Evolutionary conservation across 768 basidiomycete species (phyloP).

Genomic region (Lepiota subincarnata): DNA sequence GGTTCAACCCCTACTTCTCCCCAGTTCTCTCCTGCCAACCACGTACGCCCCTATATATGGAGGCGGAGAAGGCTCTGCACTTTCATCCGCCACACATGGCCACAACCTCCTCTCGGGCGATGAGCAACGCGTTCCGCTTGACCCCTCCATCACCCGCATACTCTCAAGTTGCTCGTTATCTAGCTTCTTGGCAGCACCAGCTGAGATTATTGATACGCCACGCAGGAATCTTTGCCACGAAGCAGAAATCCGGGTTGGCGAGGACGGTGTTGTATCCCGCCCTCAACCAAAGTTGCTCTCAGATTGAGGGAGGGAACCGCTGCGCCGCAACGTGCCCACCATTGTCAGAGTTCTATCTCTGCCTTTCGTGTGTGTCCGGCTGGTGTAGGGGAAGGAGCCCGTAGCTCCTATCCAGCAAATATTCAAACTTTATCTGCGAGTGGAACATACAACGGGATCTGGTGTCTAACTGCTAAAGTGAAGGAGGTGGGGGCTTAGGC

Average conservation of each 20-base stretch:
- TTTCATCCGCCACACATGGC: not conserved
- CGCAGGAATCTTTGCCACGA: constrained; percentile 1
- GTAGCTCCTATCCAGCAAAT: too few relatives aligned
- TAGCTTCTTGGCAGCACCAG: constrained; percentile 2
- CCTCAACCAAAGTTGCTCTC: not conserved
- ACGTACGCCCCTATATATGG: not conserved
- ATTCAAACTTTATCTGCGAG: too few relatives aligned
- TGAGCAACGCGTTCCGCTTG: not conserved
- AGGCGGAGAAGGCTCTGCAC: not conserved
- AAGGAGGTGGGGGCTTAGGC: too few relatives aligned
- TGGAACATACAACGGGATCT: too few relatives aligned
- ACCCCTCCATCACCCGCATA: not conserved
- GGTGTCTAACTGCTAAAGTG: too few relatives aligned
- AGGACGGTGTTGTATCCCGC: constrained; percentile 1
- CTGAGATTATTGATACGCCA: constrained; percentile 7
- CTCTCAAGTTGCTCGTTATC: not conserved
- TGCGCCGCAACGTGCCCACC: not conserved
- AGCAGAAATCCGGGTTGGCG: constrained; percentile 1
- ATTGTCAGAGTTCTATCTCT: not conserved
- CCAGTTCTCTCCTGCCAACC: not conserved
- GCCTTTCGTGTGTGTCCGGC: too few relatives aligned
- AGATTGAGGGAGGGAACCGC: not conserved
- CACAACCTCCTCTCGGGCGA: not conserved
- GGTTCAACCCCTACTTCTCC: not conserved
- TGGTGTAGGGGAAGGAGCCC: too few relatives aligned